phyloP scores from a whole-genome alignment of 2,329 filamentous ascomycete species.

The Penicillium sp. region DNA sequence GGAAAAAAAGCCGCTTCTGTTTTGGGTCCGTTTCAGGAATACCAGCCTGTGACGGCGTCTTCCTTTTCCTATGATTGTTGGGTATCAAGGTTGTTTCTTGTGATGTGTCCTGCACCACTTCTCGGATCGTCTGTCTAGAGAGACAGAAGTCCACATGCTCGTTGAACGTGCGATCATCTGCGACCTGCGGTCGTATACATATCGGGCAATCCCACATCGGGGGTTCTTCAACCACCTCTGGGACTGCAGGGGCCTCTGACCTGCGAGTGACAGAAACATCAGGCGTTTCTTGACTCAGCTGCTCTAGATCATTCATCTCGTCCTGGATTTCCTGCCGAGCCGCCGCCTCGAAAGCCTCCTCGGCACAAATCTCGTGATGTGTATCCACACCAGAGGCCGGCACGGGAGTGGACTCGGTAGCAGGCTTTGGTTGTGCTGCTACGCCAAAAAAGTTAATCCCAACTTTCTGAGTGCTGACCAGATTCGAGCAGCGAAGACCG shows the following conservation, averaged over 20 bases:
- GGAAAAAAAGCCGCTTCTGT: conserved; percentile 36
- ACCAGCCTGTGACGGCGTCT: conserved; percentile 29
- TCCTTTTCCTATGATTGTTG: conserved; percentile 26
- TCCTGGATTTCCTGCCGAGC: conserved; percentile 59
- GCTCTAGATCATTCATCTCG: conserved; percentile 60
- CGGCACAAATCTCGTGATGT: conserved; percentile 67
- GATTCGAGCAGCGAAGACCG: conserved; percentile 82
- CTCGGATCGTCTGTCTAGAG: conserved; percentile 79
- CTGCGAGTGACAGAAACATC: conserved; percentile 5
- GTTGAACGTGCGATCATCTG: conserved; percentile 78
- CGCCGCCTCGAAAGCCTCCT: conserved; percentile 63
- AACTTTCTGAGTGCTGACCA: conserved; percentile 80
- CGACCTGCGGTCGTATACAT: conserved; percentile 70
- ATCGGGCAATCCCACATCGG: conserved; percentile 84
- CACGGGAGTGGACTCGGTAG: conserved; percentile 7
- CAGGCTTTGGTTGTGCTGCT: conserved; percentile 21
- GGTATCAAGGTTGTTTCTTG: conserved; percentile 11
- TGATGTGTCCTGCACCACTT: conserved; percentile 63
- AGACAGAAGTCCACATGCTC: conserved; percentile 90
- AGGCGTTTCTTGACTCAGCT: conserved; percentile 56
- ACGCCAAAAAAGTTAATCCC: conserved; percentile 77
- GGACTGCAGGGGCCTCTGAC: conserved; percentile 20
- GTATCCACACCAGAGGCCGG: conserved; percentile 12
- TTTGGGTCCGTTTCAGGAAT: conserved; percentile 21
- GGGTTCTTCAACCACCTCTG: conserved; percentile 24